A percentile compares a stretch with the other conserved stretches of the same genome.
Evolutionary conservation across 2,329 filamentous ascomycete species (phyloP).

Genomic region (Fusarium dlaminii): DNA sequence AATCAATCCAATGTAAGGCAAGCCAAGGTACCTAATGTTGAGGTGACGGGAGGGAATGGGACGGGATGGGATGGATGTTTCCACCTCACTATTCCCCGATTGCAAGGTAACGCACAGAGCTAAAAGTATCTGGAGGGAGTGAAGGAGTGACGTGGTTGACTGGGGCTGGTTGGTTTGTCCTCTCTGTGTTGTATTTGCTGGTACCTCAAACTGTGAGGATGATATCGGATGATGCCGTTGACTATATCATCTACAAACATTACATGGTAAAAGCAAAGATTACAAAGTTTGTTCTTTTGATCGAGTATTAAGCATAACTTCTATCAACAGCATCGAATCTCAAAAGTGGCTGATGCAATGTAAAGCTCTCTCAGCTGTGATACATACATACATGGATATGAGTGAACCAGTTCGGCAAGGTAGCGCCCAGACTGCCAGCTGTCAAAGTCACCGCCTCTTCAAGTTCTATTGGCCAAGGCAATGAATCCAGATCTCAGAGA

Average conservation of each 20-base stretch:
- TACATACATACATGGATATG: not conserved
- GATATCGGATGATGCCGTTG: not conserved
- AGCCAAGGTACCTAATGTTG: not conserved
- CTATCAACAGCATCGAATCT: not conserved
- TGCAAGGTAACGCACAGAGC: conserved; percentile 18
- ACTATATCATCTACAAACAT: not conserved
- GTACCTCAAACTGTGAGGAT: conserved; percentile 1
- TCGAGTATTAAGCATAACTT: not conserved
- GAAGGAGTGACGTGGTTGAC: conserved; percentile 38
- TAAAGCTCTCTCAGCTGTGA: not conserved
- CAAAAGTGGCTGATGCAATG: conserved; percentile 13
- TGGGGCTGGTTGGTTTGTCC: conserved; percentile 21
- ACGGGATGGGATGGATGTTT: conserved; percentile 7
- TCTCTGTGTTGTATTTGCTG: conserved; percentile 5
- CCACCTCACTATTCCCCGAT: conserved; percentile 38
- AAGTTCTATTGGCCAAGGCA: conserved; percentile 20
- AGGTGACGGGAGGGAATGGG: not conserved
- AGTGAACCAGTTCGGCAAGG: conserved; percentile 20
- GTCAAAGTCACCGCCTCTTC: conserved; percentile 27
- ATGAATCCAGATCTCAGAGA: not conserved
- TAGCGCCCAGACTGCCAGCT: conserved; percentile 33
- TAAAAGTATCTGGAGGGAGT: conserved; percentile 24
- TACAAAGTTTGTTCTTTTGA: too few relatives aligned
- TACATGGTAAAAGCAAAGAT: not conserved
- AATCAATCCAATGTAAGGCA: not conserved